Conservation (phyloP, 306 rosid species). For the Cicer chorassanicum region DNA sequence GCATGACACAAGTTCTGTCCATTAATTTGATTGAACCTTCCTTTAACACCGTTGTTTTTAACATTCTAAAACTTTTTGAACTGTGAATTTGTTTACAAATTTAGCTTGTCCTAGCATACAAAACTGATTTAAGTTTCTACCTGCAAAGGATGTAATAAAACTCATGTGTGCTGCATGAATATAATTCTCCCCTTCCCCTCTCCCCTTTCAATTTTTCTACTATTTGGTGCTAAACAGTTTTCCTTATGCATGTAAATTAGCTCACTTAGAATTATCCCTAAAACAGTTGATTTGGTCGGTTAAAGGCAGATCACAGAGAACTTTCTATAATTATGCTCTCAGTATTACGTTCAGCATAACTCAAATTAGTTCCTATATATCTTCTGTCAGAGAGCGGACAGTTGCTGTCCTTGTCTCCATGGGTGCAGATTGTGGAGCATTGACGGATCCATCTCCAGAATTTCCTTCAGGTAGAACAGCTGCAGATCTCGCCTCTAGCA, state of each 20-base stretch:
- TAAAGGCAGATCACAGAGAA: constrained; percentile 25
- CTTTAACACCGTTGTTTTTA: background rate
- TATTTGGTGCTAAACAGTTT: constrained; percentile 29
- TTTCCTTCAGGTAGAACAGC: constrained; percentile 64
- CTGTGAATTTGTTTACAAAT: constrained; percentile 24
- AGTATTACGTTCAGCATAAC: constrained; percentile 32
- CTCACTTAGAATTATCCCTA: constrained; percentile 20
- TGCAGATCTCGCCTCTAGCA: constrained; percentile 81
- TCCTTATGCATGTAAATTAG: constrained; percentile 23
- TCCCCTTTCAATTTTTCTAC: constrained; percentile 13
- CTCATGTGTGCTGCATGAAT: constrained; percentile 14
- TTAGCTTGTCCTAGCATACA: constrained; percentile 24
- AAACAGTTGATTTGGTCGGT: constrained; percentile 29
- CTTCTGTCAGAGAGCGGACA: constrained; percentile 68
- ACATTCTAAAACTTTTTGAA: background rate
- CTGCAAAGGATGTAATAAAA: constrained; percentile 2
- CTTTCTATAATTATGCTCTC: constrained; percentile 1
- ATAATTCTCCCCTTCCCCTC: background rate
- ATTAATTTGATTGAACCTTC: constrained; percentile 33
- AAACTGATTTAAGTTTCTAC: constrained; percentile 32
- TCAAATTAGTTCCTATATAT: constrained; percentile 34
- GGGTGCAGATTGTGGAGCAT: constrained; percentile 70
- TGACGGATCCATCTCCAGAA: constrained; percentile 81
- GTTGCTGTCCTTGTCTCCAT: constrained; percentile 68
- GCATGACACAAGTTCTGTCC: constrained; percentile 26